Evolutionary conservation across 371 early-diverging fungal species (phyloP), one percentile per base, ranked within the genome.

Genomic region (Mortierella sp.): DNA sequence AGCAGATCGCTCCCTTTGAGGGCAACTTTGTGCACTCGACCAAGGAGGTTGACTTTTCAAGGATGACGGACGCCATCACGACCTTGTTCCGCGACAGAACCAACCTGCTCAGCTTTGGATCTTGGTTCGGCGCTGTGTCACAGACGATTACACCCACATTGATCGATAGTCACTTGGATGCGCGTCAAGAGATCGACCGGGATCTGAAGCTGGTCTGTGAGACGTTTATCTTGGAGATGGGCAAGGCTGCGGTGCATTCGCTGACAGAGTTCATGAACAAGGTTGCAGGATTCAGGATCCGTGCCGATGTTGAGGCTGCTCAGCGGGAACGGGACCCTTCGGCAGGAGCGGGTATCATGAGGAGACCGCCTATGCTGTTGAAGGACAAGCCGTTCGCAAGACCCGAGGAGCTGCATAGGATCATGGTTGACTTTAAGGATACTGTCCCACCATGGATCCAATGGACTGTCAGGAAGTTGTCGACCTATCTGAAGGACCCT

Each of bases 1-100:
- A 96, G 65, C 94, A 94, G 72, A 91, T 95, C 10, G 89, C 93
- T 2, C 91, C 93, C 5, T 96, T 94, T 84, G 94, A 93, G 71
- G 91, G 91, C 37, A 89, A 90, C 69, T 89, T 95, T 75, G 90
- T 95, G 2, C 93, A 94, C 64, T 87, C 88, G 41, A 91, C 92
- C 68, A 91, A 93, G 81, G 90, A 91, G 29, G 86, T 94, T 22
- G 94, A 94, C 74, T 94, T 94, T 73, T 86, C 91, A 4, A 81
- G 87, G 67, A 88, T 94, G 73, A 88, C 90, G 29, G 76, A 77
- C 61, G 77, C 80, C 22, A 80, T 77, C 41, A 85, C 76, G 14
- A 66, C 69, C 34, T 48, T 78, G 22, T 79, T 77, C 74, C 74
- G 80, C 5, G 79, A 80, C 52, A 73, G 74, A 24, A 66, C 66